Evolutionary conservation across 495 filamentous ascomycete species (phyloP), one percentile per base, ranked within the genome.

Genomic region (Hypoxylon perforatum): DNA sequence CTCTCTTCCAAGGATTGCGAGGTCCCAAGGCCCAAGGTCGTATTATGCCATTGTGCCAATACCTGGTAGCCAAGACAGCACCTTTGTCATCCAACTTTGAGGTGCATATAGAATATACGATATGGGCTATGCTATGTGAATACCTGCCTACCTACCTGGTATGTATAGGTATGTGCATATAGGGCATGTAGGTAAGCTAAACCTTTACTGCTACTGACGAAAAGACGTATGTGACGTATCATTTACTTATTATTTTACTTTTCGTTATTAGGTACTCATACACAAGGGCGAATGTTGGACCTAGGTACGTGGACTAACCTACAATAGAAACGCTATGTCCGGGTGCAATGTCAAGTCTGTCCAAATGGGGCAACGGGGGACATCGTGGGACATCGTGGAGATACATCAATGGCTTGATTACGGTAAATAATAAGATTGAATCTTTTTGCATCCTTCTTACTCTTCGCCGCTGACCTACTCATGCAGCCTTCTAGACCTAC

Each of bases 401-500:
- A 33, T 33, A 33, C 30, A 33, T 33, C 30, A 33, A 33, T 33
- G 30, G 30, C 30, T 33, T 33, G 30, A 9, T 33, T 41, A 41
- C 38, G 15, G 12, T n/a, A n/a, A 41, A 12, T 33, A 52, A 1
- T 22, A 45, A 12, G 18, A 21, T 52, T 11, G 28, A 39, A 28
- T 8, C 8, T 9, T 60, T 28, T 46, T 39, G 44, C 35, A 67
- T 62, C 64, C 64, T 61, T 53, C 28, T 39, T 47, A 56, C 45
- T 53, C 52, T 57, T 44, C 64, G 64, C 64, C 64, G 64, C 64
- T 67, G 64, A 67, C 64, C 64, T 67, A 67, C 41, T 1, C 64
- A 67, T 67, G 39, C 42, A 41, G 15, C 30, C 50, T 19, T 44
- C 19, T 33, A 53, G 22, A 57, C 64, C 58, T 67, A 61, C 57